These are phyloP conservation scores for Myxozyma kluyveri DNA, from an alignment of 805 yeast genomes.

Conservation along the genomic window DNA sequence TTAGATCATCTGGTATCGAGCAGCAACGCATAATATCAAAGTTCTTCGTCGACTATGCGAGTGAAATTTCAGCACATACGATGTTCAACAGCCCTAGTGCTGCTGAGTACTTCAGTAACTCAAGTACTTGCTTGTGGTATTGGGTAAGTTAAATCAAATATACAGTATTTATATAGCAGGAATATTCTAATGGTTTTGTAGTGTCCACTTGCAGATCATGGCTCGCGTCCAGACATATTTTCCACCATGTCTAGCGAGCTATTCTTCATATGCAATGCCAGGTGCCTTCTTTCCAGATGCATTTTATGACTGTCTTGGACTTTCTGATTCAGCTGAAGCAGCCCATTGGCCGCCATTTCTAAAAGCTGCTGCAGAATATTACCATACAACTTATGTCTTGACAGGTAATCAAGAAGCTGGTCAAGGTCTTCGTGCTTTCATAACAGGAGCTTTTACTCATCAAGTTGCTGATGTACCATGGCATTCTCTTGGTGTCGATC, in stretches of 20 bases:
- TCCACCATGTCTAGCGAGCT: constrained; percentile 39
- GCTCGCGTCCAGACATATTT: constrained; percentile 37
- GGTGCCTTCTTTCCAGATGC: constrained; percentile 73
- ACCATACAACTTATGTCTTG: constrained; percentile 38
- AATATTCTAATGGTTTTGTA: neutral
- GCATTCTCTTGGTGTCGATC: constrained; percentile 58
- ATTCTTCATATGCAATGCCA: constrained; percentile 42
- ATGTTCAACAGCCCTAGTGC: neutral
- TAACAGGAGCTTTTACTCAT: constrained; percentile 59
- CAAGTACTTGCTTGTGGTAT: neutral
- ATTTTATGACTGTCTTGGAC: constrained; percentile 57
- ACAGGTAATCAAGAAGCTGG: constrained; percentile 33
- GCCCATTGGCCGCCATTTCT: constrained; percentile 72
- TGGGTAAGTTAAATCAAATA: neutral
- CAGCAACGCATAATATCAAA: neutral
- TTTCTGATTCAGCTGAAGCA: constrained; percentile 54
- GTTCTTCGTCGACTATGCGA: neutral
- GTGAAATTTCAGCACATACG: neutral
- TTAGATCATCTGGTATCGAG: neutral
- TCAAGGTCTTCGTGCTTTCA: constrained; percentile 49
- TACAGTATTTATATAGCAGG: neutral
- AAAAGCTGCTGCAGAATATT: constrained; percentile 46
- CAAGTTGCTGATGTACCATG: constrained; percentile 65
- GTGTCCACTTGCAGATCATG: constrained; percentile 42
- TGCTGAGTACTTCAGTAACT: too few relatives aligned